Percentiles rank a stretch among this genome's conserved stretches.
phyloP scores from a whole-genome alignment of 768 basidiomycete species.

The Agaricus blazei region DNA sequence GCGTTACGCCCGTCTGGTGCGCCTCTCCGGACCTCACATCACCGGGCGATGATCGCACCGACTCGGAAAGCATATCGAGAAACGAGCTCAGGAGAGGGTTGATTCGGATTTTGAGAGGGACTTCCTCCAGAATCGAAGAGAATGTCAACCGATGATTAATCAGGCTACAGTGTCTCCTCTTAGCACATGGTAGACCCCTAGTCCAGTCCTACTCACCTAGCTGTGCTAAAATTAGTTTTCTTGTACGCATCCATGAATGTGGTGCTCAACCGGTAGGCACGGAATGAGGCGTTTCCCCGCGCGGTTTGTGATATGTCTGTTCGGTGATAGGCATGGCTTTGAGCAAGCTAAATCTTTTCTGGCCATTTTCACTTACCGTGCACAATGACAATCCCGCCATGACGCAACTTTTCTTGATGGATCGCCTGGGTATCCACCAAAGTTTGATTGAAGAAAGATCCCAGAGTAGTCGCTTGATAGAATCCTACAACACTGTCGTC shows the following conservation, averaged over 20 bases:
- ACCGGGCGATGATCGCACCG: slow-evolving; percentile 32
- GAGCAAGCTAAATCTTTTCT: slow-evolving; percentile 2
- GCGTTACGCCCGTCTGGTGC: slow-evolving; percentile 39
- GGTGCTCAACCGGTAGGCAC: slow-evolving; percentile 79
- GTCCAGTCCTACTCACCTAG: slow-evolving; percentile 47
- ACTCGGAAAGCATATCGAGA: slow-evolving; percentile 56
- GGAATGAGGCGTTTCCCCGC: slow-evolving; percentile 83
- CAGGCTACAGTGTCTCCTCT: slow-evolving; percentile 43
- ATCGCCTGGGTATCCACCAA: slow-evolving; percentile 80
- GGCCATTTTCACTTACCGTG: slow-evolving; percentile 52
- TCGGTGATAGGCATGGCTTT: slow-evolving; percentile 13
- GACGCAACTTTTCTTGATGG: slow-evolving; percentile 80
- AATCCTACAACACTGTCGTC: slow-evolving; percentile 93
- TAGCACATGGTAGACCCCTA: slow-evolving; percentile 14
- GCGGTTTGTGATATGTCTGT: slow-evolving; percentile 74
- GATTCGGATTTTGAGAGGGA: slow-evolving; percentile 80
- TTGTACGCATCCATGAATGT: slow-evolving; percentile 81
- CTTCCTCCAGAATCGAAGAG: slow-evolving; percentile 79
- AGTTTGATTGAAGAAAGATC: slow-evolving; percentile 80
- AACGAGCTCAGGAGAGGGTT: slow-evolving; percentile 79
- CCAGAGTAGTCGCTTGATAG: slow-evolving; percentile 85
- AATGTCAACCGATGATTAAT: slow-evolving; percentile 79
- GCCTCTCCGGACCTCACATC: slow-evolving; percentile 33
- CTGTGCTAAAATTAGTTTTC: slow-evolving; percentile 76
- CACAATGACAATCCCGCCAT: slow-evolving; percentile 81